These are phyloP conservation scores for Metschnikowia henanensis DNA, from an alignment of 805 yeast genomes.

Conservation along the genomic window DNA sequence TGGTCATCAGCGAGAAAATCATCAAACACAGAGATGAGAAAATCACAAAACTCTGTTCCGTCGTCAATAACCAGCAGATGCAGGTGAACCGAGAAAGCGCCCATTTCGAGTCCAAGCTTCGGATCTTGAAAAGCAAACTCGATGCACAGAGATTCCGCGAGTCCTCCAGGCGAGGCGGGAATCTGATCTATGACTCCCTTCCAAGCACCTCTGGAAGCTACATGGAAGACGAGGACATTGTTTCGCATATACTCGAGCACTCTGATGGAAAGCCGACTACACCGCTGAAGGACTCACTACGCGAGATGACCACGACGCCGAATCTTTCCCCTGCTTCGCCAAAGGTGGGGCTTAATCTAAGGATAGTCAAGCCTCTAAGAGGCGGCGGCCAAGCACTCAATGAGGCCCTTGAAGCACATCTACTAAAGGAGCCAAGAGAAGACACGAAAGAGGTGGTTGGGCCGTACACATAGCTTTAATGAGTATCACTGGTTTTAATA, in stretches of 20 bases:
- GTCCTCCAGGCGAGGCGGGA: slow-evolving; percentile 12
- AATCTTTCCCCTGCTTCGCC: slow-evolving; percentile 25
- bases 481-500: no score
- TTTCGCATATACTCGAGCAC: slow-evolving; percentile 1
- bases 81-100: slow-evolving; percentile 48
- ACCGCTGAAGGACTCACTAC: neutral
- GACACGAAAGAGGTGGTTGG: no score
- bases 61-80: slow-evolving; percentile 51
- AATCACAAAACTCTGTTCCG: slow-evolving; percentile 51
- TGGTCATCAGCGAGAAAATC: slow-evolving; percentile 53
- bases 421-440: no score
- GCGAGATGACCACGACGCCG: slow-evolving; percentile 1
- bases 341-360: slow-evolving; percentile 51
- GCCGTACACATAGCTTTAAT: no score
- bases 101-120: slow-evolving; percentile 48
- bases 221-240: slow-evolving; percentile 5
- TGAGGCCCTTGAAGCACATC: neutral
- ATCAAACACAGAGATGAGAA: slow-evolving; percentile 57
- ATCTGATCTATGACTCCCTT: slow-evolving; percentile 6
- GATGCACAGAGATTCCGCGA: slow-evolving; percentile 17
- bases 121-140: slow-evolving; percentile 15
- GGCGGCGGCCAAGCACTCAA: slow-evolving; percentile 39
- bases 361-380: slow-evolving; percentile 62
- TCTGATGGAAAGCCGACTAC: neutral
- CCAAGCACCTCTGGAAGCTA: slow-evolving; percentile 7